Evolutionary conservation across 2,329 filamentous ascomycete genomes (phyloP), one percentile per base, ranked within the genome.

Genomic region (Sarocladiaceae sp.): DNA sequence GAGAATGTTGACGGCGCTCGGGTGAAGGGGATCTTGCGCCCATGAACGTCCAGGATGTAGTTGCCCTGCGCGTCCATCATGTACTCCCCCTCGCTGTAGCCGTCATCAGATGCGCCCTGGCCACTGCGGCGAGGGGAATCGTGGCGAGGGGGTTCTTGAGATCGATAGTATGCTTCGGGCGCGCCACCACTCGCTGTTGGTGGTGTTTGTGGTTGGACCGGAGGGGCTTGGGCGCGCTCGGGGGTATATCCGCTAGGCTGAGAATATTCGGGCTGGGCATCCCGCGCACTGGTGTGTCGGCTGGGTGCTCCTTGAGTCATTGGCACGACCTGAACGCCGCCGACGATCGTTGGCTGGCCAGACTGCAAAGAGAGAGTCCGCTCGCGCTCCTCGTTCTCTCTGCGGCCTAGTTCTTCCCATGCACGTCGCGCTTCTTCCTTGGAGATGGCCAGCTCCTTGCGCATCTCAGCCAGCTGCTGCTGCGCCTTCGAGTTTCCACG

Each of bases 361-460:
- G 86, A 85, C 55, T 93, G 83, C 19, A 98, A 70, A n/a, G 88
- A 89, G 21, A 80, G 74, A 2, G 87, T 93, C 35, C 88, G 79
- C 51, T 96, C 90, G 5, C 91, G 81, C 63, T 96, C 91, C 64
- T 94, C 88, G 58, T 96, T 88, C 63, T 97, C 93, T 43, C 89
- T 81, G 43, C 91, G 79, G 19, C 93, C 93, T 1, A 98, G 78
- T 64, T 97, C 93, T 67, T 98, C 93, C 93, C 93, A 98, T 2
- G 93, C 93, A 46, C 93, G 80, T 27, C 91, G 82, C 7, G 93
- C 91, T 64, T 98, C 93, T 54, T 96, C 91, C 59, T 95, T 96
- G 31, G 90, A 94, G 49, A 98, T 98, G 55, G 85, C 79, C 31
- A 97, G 73, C 65, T 98, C 93, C 50, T 93, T 87, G 55, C 85